These are phyloP conservation scores for Cladosporium sp. DNA, from an alignment of 2,329 filamentous ascomycete species.

Conservation along the genomic window DNA sequence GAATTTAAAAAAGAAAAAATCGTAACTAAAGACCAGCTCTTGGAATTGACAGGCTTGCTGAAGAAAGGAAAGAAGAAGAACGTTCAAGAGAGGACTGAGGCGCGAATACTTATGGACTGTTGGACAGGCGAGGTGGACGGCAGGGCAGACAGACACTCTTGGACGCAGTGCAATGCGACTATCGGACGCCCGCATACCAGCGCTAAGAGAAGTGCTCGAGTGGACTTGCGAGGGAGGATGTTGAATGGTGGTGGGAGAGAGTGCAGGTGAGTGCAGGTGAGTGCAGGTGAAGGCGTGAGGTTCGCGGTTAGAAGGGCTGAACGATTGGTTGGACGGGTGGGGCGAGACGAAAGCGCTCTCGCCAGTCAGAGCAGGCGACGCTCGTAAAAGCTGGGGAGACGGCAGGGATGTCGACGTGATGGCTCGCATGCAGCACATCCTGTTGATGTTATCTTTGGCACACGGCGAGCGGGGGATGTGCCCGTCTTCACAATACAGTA, in stretches of 20 bases:
- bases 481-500: too few species aligned
- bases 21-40: conserved; percentile 48
- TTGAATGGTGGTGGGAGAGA: conserved; percentile 2
- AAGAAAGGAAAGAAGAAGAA: conserved; percentile 36
- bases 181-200: conserved; percentile 17
- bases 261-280: too few species aligned
- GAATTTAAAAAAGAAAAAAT: conserved; percentile 33
- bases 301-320: conserved; percentile 7
- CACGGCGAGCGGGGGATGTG: background rate
- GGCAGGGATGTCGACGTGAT: conserved; percentile 9
- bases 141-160: conserved; percentile 8
- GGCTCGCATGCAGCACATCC: conserved; percentile 10
- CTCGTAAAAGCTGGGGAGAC: background rate
- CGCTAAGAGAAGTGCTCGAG: conserved; percentile 10
- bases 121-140: conserved; percentile 1
- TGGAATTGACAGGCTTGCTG: conserved; percentile 49
- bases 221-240: conserved; percentile 6
- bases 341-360: background rate
- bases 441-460: conserved; percentile 10
- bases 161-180: conserved; percentile 15
- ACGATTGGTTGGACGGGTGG: background rate
- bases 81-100: conserved; percentile 1
- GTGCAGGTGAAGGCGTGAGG: conserved; percentile 12
- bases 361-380: conserved; percentile 3
- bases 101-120: conserved; percentile 8